Base-by-base conservation (phyloP, 306 rosid species). In the Cicer pinnatifidum region DNA sequence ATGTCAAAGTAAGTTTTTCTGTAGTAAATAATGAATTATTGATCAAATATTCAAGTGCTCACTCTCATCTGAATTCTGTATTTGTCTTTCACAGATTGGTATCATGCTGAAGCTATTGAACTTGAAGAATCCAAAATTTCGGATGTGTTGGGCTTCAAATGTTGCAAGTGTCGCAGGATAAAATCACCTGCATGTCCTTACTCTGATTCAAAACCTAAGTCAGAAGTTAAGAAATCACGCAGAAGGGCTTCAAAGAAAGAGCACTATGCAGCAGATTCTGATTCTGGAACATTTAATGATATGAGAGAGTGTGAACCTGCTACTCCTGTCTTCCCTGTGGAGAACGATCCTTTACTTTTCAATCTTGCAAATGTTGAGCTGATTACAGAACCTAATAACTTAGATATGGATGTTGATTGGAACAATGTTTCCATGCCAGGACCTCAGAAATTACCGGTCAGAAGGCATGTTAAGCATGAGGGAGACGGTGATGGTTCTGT, bases 101-200 rank as follows among this genome's bases (percentile, higher is more conserved):
- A 81, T 84, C 99, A 95, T 67, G 97, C 99, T 39, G 95, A 95
- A 46, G 97, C 99, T 69, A 87, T 95, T 64, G 91, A 89, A 65
- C 90, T 95, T 15, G 90, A 90, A 11, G 99, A 95, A 79, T 87
- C 96, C 62, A 90, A 83, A 85, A 62, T 95, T 74, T 73, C 45
- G 59, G 78, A 76, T 39, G 92, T 95, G 60, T 75, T 43, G 23
- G 93, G 99, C 78, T 95, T 85, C 89, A 95, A 95, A 85, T 95
- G 99, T 79, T 90, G 97, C 82, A 88, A 79, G 83, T 95, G 99
- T 77, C 94, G 99, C 71, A 86, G 99, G 86, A 95, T 95, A 80
- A 90, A 81, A 82, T 87, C 96, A 63, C 99, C 99, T 0, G 72
- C 67, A 17, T 95, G 99, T 82, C 99, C 99, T 66, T 90, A 87